Base-by-base conservation (phyloP, 2,329 filamentous ascomycete genomes). In the Microdochium nivale region DNA sequence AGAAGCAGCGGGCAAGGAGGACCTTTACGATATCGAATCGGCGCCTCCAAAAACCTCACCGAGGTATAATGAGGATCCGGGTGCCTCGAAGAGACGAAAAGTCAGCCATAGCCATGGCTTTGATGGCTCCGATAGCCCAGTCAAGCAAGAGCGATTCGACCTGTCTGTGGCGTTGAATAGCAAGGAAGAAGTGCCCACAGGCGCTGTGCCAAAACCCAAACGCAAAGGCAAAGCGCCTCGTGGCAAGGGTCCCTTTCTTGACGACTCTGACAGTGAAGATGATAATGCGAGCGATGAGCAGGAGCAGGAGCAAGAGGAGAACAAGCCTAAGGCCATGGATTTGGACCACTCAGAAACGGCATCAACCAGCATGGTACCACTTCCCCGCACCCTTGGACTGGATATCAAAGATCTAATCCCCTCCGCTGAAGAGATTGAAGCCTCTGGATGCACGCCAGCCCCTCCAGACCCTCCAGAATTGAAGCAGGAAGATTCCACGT, bases 231-330 rank as follows among this genome's bases (percentile, higher is more conserved):
- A 58, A 53, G 59, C 56, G 49, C 51, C 54, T 35, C 58, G 58
- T 55, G 60, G 65, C 53, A 74, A 66, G 52, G 83, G 81, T 0
- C 86, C 86, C 0, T 91, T 91, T 58, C 62, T 90, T 40, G 79
- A 87, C 52, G 86, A 90, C 54, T 89, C 86, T 0, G 80, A 83
- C 48, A 78, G 74, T 49, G 81, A 79, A 47, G 67, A 69, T 19
- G 71, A 73, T 3, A 58, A 62, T 19, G 53, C 44, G 8, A 51
- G 60, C 33, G 25, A 50, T 25, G 46, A 53, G 16, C 47, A 49
- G 48, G 23, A 50, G n/a, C 49, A 51, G 48, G 49, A 49, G 47
- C 25, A 44, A 23, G 44, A 30, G 21, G 47, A 51, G 49, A 25
- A 35, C 21, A 47, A 51, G 19, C 25, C 48, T 48, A 24, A 44